phyloP scores from a whole-genome alignment of 2,329 filamentous ascomycete species.

The Pseudopyricularia cyperi region DNA sequence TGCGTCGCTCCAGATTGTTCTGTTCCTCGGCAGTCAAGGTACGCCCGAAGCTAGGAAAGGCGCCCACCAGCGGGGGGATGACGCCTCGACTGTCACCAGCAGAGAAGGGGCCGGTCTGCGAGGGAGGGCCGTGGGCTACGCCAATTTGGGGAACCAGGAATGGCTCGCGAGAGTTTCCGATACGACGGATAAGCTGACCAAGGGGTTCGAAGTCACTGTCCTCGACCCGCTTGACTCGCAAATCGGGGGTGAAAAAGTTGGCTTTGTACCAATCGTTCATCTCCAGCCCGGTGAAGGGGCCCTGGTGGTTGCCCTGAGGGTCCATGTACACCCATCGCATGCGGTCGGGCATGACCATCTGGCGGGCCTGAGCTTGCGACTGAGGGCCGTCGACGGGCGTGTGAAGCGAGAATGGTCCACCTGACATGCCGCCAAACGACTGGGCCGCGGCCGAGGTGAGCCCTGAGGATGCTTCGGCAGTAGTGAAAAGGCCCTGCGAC shows the following conservation, averaged over 20 bases:
- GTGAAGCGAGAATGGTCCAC: neutral
- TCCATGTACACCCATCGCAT: constrained; percentile 99
- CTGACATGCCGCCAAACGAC: constrained; percentile 2
- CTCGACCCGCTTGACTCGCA: constrained; percentile 89
- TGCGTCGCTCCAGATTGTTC: constrained; percentile 88
- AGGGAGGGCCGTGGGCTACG: constrained; percentile 72
- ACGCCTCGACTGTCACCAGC: constrained; percentile 44
- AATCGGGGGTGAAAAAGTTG: constrained; percentile 88
- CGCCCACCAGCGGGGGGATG: constrained; percentile 79
- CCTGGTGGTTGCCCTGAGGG: constrained; percentile 82
- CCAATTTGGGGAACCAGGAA: constrained; percentile 97
- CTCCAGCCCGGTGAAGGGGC: constrained; percentile 89
- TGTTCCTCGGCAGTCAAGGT: constrained; percentile 96
- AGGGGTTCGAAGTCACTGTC: constrained; percentile 90
- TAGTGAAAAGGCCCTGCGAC: constrained; percentile 2
- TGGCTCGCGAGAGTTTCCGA: constrained; percentile 92
- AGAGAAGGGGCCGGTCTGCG: constrained; percentile 33
- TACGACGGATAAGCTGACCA: constrained; percentile 85
- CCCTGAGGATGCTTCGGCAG: constrained; percentile 12
- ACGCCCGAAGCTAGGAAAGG: constrained; percentile 92
- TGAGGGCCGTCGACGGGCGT: constrained; percentile 24
- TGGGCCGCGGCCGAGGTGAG: constrained; percentile 15
- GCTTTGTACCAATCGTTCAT: constrained; percentile 99
- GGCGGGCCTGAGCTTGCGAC: constrained; percentile 50
- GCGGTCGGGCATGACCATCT: constrained; percentile 97